Evolutionary conservation across 2,329 filamentous ascomycete genomes (phyloP).

Genomic region (Stemphylium lycopersici): DNA sequence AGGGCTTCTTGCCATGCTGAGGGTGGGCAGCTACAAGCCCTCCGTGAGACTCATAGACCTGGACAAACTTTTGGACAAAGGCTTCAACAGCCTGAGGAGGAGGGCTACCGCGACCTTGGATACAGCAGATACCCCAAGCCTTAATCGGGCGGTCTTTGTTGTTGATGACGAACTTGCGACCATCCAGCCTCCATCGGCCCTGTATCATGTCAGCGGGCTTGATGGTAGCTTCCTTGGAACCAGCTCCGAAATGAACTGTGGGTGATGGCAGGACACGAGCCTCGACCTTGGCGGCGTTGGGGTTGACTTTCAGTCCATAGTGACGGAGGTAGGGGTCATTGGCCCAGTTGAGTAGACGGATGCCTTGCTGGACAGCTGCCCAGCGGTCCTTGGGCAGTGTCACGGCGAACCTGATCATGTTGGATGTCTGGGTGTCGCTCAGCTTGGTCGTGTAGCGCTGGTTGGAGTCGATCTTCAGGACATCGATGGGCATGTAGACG

Average conservation of each 20-base stretch:
- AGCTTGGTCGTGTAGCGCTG: slow-evolving; percentile 66
- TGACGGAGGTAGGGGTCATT: slow-evolving; percentile 71
- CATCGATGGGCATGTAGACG: slow-evolving; percentile 63
- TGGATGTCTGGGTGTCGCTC: slow-evolving; percentile 68
- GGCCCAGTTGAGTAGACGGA: slow-evolving; percentile 70
- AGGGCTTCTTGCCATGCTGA: slow-evolving; percentile 38
- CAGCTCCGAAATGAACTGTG: slow-evolving; percentile 66
- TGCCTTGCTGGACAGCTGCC: slow-evolving; percentile 69
- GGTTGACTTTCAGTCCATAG: slow-evolving; percentile 75
- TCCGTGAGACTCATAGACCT: slow-evolving; percentile 66
- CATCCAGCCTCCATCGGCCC: slow-evolving; percentile 86
- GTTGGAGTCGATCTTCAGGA: slow-evolving; percentile 59
- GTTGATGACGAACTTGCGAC: slow-evolving; percentile 72
- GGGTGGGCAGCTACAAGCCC: slow-evolving; percentile 55
- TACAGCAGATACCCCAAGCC: slow-evolving; percentile 76
- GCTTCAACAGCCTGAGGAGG: slow-evolving; percentile 54
- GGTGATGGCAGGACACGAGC: slow-evolving; percentile 76
- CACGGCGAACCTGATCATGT: slow-evolving; percentile 95
- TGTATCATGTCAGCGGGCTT: slow-evolving; percentile 53
- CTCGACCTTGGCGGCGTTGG: slow-evolving; percentile 65
- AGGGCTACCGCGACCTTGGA: slow-evolving; percentile 60
- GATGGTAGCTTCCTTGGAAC: slow-evolving; percentile 33
- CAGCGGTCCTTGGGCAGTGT: slow-evolving; percentile 74
- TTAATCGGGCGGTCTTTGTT: slow-evolving; percentile 66
- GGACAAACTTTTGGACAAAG: slow-evolving; percentile 67